Percentiles rank a stretch among this genome's conserved stretches.
These are phyloP conservation scores for Podila clonocystis DNA, from an alignment of 192 early-diverging fungal genomes.

Conservation along the genomic window DNA sequence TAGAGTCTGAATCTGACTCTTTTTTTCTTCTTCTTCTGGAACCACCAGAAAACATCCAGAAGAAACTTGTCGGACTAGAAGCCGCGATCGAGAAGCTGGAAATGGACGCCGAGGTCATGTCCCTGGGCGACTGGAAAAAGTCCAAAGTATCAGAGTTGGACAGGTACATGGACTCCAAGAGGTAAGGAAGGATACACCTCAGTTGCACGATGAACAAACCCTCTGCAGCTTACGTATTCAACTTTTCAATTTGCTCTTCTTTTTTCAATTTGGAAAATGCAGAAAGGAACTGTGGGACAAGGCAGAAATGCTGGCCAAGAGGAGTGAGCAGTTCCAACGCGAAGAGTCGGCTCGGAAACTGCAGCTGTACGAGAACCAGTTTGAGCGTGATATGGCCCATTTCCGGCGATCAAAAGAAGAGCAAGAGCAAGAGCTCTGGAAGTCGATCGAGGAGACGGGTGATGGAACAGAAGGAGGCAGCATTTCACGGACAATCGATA, in stretches of 20 bases:
- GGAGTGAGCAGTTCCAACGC: slow-evolving; percentile 39
- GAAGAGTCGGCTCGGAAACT: slow-evolving; percentile 40
- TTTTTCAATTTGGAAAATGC: not conserved
- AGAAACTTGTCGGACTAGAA: slow-evolving; percentile 31
- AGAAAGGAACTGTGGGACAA: slow-evolving; percentile 47
- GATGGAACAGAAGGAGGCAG: not conserved
- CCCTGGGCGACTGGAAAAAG: slow-evolving; percentile 41
- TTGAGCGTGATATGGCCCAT: slow-evolving; percentile 39
- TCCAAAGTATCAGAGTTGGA: slow-evolving; percentile 24
- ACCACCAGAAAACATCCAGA: slow-evolving; percentile 33
- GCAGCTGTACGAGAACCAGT: slow-evolving; percentile 30
- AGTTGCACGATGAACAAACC: not conserved
- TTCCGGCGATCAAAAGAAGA: slow-evolving; percentile 34
- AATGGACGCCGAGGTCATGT: slow-evolving; percentile 14
- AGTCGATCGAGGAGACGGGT: not conserved
- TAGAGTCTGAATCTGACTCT: not conserved
- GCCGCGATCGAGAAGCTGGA: slow-evolving; percentile 30
- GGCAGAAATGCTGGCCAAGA: slow-evolving; percentile 29
- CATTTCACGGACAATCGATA: not conserved
- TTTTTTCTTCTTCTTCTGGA: not conserved
- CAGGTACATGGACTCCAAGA: slow-evolving; percentile 43
- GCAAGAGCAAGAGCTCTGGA: slow-evolving; percentile 25
- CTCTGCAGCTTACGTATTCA: not conserved
- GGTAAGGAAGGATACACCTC: slow-evolving; percentile 1
- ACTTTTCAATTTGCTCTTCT: not conserved